These are phyloP conservation scores for Amanita pseudoporphyria DNA, from an alignment of 768 basidiomycete species.

Conservation along the genomic window DNA sequence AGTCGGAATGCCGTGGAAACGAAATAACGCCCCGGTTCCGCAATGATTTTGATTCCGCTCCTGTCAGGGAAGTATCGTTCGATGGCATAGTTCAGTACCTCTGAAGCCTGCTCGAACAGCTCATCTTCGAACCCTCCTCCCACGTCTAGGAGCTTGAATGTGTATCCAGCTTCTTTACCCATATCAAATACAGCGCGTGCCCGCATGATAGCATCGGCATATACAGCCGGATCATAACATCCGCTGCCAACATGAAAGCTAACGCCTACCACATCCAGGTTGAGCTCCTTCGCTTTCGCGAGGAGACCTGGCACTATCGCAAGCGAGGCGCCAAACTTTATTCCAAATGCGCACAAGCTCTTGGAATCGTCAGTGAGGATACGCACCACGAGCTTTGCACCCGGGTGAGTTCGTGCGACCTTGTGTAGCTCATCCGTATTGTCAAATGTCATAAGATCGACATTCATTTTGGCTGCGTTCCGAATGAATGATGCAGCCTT, in stretches of 20 bases:
- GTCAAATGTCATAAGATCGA: slow-evolving; percentile 97
- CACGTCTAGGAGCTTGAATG: slow-evolving; percentile 80
- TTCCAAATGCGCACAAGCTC: slow-evolving; percentile 84
- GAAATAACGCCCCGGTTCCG: slow-evolving; percentile 93
- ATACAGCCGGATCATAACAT: slow-evolving; percentile 87
- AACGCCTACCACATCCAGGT: slow-evolving; percentile 84
- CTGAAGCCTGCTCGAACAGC: slow-evolving; percentile 74
- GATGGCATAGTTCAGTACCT: slow-evolving; percentile 60
- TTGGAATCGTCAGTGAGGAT: slow-evolving; percentile 98
- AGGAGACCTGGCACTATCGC: slow-evolving; percentile 72
- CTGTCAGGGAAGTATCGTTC: slow-evolving; percentile 72
- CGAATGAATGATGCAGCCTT: slow-evolving; percentile 93
- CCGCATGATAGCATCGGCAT: slow-evolving; percentile 80
- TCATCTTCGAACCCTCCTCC: slow-evolving; percentile 95
- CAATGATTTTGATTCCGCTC: slow-evolving; percentile 68
- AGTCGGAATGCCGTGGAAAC: slow-evolving; percentile 89
- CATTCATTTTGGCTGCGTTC: slow-evolving; percentile 66
- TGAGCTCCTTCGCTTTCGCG: slow-evolving; percentile 65
- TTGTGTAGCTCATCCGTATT: slow-evolving; percentile 96
- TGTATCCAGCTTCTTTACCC: slow-evolving; percentile 71
- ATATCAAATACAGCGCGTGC: slow-evolving; percentile 83
- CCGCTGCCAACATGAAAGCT: slow-evolving; percentile 98
- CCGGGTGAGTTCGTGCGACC: slow-evolving; percentile 70
- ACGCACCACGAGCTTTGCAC: slow-evolving; percentile 82
- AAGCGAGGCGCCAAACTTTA: slow-evolving; percentile 95